These are phyloP conservation scores for Pseudomonodictys pantanalensis DNA, from an alignment of 495 filamentous ascomycete species.

Conservation along the genomic window DNA sequence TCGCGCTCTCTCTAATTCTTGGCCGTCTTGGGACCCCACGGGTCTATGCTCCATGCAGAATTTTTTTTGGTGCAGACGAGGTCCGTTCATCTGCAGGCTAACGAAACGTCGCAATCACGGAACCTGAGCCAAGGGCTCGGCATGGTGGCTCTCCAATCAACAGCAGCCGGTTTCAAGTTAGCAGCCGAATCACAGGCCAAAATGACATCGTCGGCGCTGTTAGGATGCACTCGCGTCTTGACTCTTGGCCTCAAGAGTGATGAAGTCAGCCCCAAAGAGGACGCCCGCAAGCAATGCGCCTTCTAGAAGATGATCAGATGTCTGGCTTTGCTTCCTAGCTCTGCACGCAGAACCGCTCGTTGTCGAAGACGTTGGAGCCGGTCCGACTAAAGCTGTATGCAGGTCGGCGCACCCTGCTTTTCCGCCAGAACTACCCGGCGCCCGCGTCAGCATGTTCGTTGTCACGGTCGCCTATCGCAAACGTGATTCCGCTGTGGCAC, in stretches of 20 bases:
- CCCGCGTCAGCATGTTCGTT: background rate
- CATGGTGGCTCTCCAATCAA: slow-evolving; percentile 30
- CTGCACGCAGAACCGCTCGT: no score
- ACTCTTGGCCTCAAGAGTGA: no score
- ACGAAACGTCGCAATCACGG: slow-evolving; percentile 19
- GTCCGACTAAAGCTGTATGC: no score
- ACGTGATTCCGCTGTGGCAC: background rate
- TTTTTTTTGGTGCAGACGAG: slow-evolving; percentile 20
- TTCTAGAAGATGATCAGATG: no score
- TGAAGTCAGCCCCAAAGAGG: no score
- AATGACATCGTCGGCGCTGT: slow-evolving; percentile 30
- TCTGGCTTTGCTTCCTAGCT: no score
- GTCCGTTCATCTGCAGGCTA: background rate
- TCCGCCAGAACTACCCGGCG: background rate
- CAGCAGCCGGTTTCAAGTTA: slow-evolving; percentile 21
- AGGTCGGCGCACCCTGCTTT: no score
- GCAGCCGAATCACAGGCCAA: background rate
- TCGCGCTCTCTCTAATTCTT: slow-evolving; percentile 1
- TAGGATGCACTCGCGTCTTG: slow-evolving; percentile 1
- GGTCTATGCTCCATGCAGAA: slow-evolving; percentile 8
- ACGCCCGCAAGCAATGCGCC: no score
- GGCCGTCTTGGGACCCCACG: slow-evolving; percentile 10
- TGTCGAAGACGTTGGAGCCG: no score
- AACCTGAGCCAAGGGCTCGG: slow-evolving; percentile 13
- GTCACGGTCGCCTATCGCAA: slow-evolving; percentile 23